Evolutionary conservation across 169 alveolate genomes (phyloP).

Genomic region (Plasmodium chabaudi): DNA sequence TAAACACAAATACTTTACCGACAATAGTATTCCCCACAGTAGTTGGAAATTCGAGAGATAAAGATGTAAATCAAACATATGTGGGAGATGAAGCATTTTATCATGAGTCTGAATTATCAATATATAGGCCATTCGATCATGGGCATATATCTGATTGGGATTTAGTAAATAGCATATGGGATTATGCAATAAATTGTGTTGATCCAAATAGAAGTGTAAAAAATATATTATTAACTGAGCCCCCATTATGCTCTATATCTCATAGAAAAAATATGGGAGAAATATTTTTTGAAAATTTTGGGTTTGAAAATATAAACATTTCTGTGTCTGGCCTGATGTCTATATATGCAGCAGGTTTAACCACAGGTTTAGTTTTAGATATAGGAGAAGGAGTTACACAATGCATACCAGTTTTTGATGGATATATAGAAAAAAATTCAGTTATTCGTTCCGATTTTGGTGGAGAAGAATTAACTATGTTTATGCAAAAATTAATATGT

Average conservation of each 20-base stretch:
- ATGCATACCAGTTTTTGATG: slow-evolving; percentile 92
- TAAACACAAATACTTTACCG: slow-evolving; percentile 26
- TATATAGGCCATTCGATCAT: slow-evolving; percentile 81
- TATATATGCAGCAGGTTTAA: slow-evolving; percentile 90
- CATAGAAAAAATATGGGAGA: slow-evolving; percentile 86
- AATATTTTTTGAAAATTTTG: slow-evolving; percentile 88
- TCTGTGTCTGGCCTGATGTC: slow-evolving; percentile 90
- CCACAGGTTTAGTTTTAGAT: slow-evolving; percentile 91
- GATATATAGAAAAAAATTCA: slow-evolving; percentile 88
- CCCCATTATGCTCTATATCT: slow-evolving; percentile 80
- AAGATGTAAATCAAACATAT: slow-evolving; percentile 5
- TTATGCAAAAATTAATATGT: slow-evolving; percentile 86
- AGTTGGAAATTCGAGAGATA: slow-evolving; percentile 23
- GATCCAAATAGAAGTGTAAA: slow-evolving; percentile 37
- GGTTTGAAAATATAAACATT: slow-evolving; percentile 86
- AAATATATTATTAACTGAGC: slow-evolving; percentile 80
- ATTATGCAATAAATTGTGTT: slow-evolving; percentile 48
- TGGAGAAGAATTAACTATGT: slow-evolving; percentile 90
- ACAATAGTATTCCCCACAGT: slow-evolving; percentile 53
- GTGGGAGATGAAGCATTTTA: slow-evolving; percentile 79
- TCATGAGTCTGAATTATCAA: slow-evolving; percentile 74
- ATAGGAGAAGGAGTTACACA: slow-evolving; percentile 92
- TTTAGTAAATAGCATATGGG: slow-evolving; percentile 41
- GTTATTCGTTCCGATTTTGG: slow-evolving; percentile 88
- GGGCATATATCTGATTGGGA: slow-evolving; percentile 72